phyloP scores from a whole-genome alignment of 140 eudicot species.

The Senecio squalidus region DNA sequence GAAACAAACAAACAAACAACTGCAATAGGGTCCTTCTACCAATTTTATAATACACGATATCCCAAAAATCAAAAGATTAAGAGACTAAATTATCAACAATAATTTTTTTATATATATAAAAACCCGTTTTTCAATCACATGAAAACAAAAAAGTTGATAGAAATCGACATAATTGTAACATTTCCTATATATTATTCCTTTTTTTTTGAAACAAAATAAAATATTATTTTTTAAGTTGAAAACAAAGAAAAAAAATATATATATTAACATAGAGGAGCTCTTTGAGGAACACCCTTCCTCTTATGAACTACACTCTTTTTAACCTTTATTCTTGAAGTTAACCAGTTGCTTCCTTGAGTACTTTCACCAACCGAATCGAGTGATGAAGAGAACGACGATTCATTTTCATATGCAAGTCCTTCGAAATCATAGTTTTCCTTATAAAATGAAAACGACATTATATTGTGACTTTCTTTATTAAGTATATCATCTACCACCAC shows the following conservation, averaged over 20 bases:
- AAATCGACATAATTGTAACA: not conserved
- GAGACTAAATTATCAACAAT: conserved; percentile 7
- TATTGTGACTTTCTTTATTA: conserved; percentile 14
- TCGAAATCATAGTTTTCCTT: conserved; percentile 19
- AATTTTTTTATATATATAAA: not conserved
- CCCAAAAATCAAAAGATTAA: conserved; percentile 3
- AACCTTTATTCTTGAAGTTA: conserved; percentile 32
- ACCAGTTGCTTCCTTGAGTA: conserved; percentile 31
- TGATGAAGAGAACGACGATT: conserved; percentile 34
- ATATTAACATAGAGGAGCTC: conserved; percentile 52
- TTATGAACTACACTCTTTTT: conserved; percentile 42
- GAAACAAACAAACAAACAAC: conserved; percentile 10
- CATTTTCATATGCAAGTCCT: conserved; percentile 15
- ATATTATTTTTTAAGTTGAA: conserved; percentile 3
- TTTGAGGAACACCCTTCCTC: conserved; percentile 62
- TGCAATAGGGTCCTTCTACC: conserved; percentile 6
- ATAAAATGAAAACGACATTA: conserved; percentile 21
- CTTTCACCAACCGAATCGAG: conserved; percentile 45
- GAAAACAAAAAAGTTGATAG: not conserved
- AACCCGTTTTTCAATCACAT: not conserved
- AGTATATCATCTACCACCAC: conserved; percentile 9
- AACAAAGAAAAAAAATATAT: conserved; percentile 6
- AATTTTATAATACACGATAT: conserved; percentile 15
- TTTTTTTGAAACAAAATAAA: no score
- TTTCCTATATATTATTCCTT: not conserved